These are phyloP conservation scores for Sclerotinia minor DNA, from an alignment of 2,329 filamentous ascomycete species.

Conservation along the genomic window DNA sequence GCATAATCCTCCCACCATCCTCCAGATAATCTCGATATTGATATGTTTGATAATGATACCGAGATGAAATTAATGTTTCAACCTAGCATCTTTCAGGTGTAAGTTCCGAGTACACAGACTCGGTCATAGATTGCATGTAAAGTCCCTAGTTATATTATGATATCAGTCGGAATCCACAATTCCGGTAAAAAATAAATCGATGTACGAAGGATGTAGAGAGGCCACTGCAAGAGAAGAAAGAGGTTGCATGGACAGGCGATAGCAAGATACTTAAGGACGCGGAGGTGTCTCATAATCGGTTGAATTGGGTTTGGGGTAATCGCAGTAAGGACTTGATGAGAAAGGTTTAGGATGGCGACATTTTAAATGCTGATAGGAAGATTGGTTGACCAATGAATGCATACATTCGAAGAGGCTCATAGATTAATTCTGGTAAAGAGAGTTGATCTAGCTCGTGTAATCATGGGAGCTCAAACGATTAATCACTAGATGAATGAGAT, in stretches of 20 bases:
- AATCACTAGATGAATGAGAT: not conserved
- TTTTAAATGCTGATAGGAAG: not conserved
- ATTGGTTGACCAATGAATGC: not conserved
- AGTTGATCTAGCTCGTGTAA: not conserved
- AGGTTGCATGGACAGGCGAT: not conserved
- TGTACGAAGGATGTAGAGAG: accelerated
- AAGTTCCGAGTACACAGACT: not conserved
- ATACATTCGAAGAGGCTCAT: not conserved
- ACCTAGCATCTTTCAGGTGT: accelerated
- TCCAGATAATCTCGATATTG: not conserved
- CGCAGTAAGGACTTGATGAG: not conserved
- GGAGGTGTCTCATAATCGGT: not conserved
- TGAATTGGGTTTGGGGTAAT: not conserved
- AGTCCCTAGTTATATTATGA: not conserved
- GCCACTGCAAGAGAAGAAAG: not conserved
- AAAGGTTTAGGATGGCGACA: not conserved
- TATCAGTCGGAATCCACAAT: too few species aligned
- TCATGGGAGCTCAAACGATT: not conserved
- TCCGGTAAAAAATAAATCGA: accelerated
- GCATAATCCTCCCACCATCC: not conserved
- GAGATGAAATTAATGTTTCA: not conserved
- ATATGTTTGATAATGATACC: too few species aligned
- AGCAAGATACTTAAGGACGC: not conserved
- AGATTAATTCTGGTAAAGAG: not conserved
- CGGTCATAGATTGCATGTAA: not conserved